Evolutionary conservation across 768 basidiomycete species (phyloP).

Genomic region (Megacollybia marginata): DNA sequence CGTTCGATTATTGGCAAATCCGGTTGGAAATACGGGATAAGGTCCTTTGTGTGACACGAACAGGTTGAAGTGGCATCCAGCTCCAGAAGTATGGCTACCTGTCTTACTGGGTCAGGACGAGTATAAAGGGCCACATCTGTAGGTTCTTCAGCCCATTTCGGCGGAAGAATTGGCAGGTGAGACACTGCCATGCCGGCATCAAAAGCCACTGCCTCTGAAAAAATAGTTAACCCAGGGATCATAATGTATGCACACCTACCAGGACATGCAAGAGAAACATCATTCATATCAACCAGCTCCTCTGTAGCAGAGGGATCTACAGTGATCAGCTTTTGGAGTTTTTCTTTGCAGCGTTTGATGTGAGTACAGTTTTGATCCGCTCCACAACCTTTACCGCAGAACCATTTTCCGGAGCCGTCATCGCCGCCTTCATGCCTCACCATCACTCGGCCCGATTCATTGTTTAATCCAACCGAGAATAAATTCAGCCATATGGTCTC

Average conservation of each 20-base stretch:
- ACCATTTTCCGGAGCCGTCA: background rate
- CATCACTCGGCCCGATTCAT: background rate
- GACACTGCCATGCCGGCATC: background rate
- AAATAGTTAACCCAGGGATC: too few species aligned
- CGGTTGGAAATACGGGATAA: background rate
- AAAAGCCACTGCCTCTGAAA: too few species aligned
- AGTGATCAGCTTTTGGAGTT: background rate
- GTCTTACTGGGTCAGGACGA: background rate
- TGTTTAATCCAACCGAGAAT: background rate
- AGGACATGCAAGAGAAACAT: too few species aligned
- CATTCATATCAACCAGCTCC: too few species aligned
- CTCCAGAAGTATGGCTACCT: background rate
- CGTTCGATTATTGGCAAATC: background rate
- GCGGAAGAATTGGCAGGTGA: constrained; percentile 2
- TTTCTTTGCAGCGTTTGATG: background rate
- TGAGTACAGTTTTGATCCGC: background rate
- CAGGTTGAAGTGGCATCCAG: background rate
- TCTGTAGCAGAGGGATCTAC: too few species aligned
- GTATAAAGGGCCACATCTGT: background rate
- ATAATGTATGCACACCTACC: too few species aligned
- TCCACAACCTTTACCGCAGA: background rate
- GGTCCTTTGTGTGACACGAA: background rate
- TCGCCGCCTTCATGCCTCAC: background rate
- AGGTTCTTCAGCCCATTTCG: constrained; percentile 2
- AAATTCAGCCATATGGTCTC: background rate